phyloP scores from a whole-genome alignment of 2,329 filamentous ascomycete species.

The Alternaria arborescens region DNA sequence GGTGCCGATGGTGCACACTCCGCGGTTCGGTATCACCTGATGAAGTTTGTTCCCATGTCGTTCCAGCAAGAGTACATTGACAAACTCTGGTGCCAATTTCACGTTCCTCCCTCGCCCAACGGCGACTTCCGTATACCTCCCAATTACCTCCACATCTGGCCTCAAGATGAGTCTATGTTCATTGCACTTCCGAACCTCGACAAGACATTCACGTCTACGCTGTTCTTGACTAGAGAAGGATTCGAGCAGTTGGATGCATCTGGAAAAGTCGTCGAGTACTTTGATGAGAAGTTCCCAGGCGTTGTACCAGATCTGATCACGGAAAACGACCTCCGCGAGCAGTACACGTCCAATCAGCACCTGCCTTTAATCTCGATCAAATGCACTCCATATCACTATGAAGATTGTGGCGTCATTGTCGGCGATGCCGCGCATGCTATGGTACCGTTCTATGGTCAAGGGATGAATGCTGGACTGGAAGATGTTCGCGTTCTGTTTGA shows the following conservation, averaged over 20 bases:
- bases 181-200: conserved; percentile 93
- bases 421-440: conserved; percentile 97
- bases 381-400: conserved; percentile 86
- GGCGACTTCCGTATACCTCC: conserved; percentile 81
- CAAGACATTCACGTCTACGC: conserved; percentile 91
- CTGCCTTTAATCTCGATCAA: conserved; percentile 94
- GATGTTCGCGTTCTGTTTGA: conserved; percentile 90
- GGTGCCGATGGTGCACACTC: conserved; percentile 97
- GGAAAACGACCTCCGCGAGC: conserved; percentile 71
- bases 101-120: conserved; percentile 66
- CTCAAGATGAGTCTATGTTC: conserved; percentile 94
- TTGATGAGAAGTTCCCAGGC: conserved; percentile 85
- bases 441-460: conserved; percentile 98
- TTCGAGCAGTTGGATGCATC: conserved; percentile 74
- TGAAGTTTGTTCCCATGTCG: conserved; percentile 92
- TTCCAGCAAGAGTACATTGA: conserved; percentile 96
- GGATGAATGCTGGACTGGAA: conserved; percentile 96
- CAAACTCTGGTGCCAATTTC: conserved; percentile 96
- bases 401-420: conserved; percentile 79
- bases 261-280: conserved; percentile 72
- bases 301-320: conserved; percentile 75
- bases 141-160: conserved; percentile 97
- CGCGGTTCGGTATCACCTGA: conserved; percentile 87
- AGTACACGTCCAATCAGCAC: conserved; percentile 85
- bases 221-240: conserved; percentile 80